Base-by-base conservation (phyloP, 805 yeast species). In the Cyberlindnera euphorbiae region DNA sequence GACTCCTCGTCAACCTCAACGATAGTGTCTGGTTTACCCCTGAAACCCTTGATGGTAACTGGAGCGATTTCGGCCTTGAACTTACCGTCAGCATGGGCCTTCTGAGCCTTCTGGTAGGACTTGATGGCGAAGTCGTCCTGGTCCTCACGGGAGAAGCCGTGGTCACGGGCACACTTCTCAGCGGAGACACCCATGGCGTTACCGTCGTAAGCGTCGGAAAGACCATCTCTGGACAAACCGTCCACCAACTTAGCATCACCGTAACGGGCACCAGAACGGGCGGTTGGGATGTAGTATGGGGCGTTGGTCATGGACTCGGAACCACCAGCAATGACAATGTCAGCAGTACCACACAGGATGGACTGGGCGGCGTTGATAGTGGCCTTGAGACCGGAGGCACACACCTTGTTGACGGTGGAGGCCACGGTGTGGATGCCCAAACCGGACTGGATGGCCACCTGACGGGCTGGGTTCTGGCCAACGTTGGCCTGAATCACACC, bases 391-490 rank as follows among this genome's bases (percentile, higher is more conserved):
- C 96, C 97, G 10, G 96, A 84, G 28, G 98, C 95, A 70, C 98
- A 93, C 39, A 93, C 97, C 69, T 90, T 90, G 76, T 93, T 93
- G 49, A 90, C 74, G 26, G 97, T 83, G 36, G 96, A 76, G 41
- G 96, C 95, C 32, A 87, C 82, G 36, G 86, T 79, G 43, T 76
- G 68, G 47, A 82, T 78, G 33, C 86, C 77, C 35, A 93, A 72
- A 12, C 97, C 97, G 14, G 97, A 82, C 55, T 79, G 82, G 48
- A 90, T 56, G 12, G 96, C 96, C 39, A 90, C 97, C 67, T 90
- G 98, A 66, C 97, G 82, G 24, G 98, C 98, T 29, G 98, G 97
- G 41, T 90, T 88, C 67, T 90, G 98, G 45, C 98, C 97, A 42
- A 85, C 80, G 55, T 86, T 86, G 46, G 97, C 97, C 56, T 84